These are phyloP conservation scores for Pachysandra terminalis DNA, from an alignment of 164 flowering plant genomes.

Conservation along the genomic window DNA sequence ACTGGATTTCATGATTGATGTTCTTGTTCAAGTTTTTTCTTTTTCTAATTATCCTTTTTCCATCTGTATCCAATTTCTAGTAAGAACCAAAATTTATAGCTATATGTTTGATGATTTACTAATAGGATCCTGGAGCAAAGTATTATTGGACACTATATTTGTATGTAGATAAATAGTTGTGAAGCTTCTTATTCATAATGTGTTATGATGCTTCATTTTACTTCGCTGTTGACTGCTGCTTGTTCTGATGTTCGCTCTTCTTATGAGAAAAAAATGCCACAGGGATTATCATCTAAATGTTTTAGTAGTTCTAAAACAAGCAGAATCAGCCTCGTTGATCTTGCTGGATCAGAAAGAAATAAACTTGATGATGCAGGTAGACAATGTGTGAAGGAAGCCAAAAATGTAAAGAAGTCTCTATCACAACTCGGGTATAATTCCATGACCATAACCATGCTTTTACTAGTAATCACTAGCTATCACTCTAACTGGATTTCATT, in stretches of 20 bases:
- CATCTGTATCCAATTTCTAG: too few relatives aligned
- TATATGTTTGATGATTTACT: too few relatives aligned
- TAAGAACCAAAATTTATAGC: too few relatives aligned
- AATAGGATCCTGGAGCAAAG: slow-evolving; percentile 99
- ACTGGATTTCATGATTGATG: not conserved
- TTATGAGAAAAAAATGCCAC: slow-evolving; percentile 10
- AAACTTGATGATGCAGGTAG: slow-evolving; percentile 51
- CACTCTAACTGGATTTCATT: not conserved
- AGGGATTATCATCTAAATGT: slow-evolving; percentile 69
- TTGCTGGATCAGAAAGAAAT: slow-evolving; percentile 78
- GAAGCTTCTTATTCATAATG: not conserved
- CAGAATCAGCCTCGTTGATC: slow-evolving; percentile 84
- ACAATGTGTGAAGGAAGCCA: slow-evolving; percentile 52
- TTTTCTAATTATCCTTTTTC: too few relatives aligned
- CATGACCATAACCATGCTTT: slow-evolving; percentile 4
- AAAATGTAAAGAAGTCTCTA: slow-evolving; percentile 69
- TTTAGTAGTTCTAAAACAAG: slow-evolving; percentile 84
- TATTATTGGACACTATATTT: slow-evolving; percentile 12
- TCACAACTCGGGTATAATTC: slow-evolving; percentile 83
- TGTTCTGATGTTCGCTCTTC: not conserved
- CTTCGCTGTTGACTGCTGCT: not conserved
- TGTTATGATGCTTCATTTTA: not conserved
- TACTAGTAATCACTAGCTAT: not conserved
- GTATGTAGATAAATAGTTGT: not conserved
- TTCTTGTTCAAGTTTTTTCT: too few relatives aligned